Evolutionary conservation across 805 yeast genomes (phyloP).

Genomic region (Hanseniaspora singularis): DNA sequence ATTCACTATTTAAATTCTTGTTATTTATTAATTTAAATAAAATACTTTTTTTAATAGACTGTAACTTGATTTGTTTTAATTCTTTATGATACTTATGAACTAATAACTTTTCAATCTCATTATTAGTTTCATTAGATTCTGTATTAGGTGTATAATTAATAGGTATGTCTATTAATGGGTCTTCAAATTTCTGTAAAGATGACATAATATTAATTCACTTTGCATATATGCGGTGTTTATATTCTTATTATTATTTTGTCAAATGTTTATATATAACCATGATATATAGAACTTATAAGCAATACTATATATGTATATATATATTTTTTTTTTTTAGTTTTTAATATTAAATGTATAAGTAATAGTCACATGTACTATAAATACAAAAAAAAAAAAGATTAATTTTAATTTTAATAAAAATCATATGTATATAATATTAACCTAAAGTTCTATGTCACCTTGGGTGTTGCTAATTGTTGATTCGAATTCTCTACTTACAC

Average conservation of each 20-base stretch:
- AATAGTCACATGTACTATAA: no score
- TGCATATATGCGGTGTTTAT: no score
- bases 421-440: not conserved
- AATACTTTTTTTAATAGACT: slow-evolving; percentile 4
- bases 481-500: slow-evolving; percentile 48
- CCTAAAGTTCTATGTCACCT: slow-evolving; percentile 10
- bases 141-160: not conserved
- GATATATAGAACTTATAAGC: no score
- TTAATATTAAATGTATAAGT: no score
- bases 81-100: not conserved
- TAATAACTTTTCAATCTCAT: not conserved
- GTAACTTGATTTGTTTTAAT: slow-evolving; percentile 1
- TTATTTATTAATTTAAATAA: not conserved
- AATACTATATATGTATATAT: no score
- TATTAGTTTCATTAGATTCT: not conserved
- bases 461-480: slow-evolving; percentile 21
- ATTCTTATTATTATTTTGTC: no score
- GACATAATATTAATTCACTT: not conserved
- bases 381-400: no score
- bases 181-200: not conserved
- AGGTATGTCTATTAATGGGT: slow-evolving; percentile 2
- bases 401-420: not conserved
- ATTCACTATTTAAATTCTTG: not conserved
- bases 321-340: no score
- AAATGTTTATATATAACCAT: no score